phyloP scores from a whole-genome alignment of 2,329 filamentous ascomycete genomes.

The Mycosphaerelloides madeirae region DNA sequence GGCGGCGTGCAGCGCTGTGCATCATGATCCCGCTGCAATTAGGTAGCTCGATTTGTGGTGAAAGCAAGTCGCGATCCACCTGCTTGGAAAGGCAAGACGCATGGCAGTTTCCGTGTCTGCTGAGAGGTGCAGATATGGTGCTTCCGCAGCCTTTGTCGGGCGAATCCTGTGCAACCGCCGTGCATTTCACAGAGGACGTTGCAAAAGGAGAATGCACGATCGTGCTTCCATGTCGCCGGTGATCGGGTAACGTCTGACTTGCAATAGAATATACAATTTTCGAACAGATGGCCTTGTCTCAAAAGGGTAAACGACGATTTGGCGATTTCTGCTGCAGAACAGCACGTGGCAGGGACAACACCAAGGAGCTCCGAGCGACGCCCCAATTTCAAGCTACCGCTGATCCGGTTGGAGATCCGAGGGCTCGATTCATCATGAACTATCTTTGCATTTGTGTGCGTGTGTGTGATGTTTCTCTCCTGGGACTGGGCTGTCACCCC shows the following conservation, averaged over 20 bases:
- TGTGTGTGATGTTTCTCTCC: too few relatives aligned
- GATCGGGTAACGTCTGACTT: conserved; percentile 12
- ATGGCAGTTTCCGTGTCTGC: neutral
- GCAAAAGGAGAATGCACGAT: conserved; percentile 5
- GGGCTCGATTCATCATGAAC: conserved; percentile 8
- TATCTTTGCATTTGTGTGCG: conserved; percentile 20
- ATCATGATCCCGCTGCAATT: conserved; percentile 4
- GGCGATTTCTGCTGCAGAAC: conserved; percentile 13
- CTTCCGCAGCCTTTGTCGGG: neutral
- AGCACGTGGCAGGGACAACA: conserved; percentile 20
- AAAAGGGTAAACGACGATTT: too few relatives aligned
- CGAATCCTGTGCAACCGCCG: too few relatives aligned
- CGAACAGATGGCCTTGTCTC: too few relatives aligned
- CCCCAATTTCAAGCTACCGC: conserved; percentile 20
- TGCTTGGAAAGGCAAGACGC: conserved; percentile 5
- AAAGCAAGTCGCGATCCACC: too few relatives aligned
- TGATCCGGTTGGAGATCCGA: conserved; percentile 27
- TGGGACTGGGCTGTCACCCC: too few relatives aligned
- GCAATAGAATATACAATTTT: too few relatives aligned
- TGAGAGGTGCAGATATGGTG: neutral
- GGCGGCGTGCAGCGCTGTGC: too few relatives aligned
- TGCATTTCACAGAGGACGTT: conserved; percentile 4
- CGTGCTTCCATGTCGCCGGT: conserved; percentile 1
- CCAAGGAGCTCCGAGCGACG: conserved; percentile 12
- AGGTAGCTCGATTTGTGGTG: conserved; percentile 3